Percentiles rank a stretch among this genome's conserved stretches.
These are phyloP conservation scores for Fusarium udum DNA, from an alignment of 2,329 filamentous ascomycete species.

Conservation along the genomic window DNA sequence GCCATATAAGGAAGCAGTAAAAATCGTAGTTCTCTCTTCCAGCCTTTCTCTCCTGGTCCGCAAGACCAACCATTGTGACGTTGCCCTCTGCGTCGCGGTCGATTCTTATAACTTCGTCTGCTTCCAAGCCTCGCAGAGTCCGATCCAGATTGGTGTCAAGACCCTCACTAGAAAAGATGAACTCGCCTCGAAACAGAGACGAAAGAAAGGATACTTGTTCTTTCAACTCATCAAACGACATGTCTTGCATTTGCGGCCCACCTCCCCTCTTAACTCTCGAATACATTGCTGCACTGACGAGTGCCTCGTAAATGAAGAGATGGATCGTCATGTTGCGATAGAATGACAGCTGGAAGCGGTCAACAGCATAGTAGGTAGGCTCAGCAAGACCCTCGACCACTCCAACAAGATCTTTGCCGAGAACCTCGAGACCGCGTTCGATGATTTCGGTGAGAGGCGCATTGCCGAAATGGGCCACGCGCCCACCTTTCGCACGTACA, in stretches of 20 bases:
- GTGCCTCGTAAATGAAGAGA: constrained; percentile 90
- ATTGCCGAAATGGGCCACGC: constrained; percentile 91
- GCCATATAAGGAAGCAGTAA: constrained; percentile 98
- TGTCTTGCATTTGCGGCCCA: constrained; percentile 81
- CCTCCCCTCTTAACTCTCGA: constrained; percentile 90
- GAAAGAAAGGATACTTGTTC: constrained; percentile 90
- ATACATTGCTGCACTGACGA: constrained; percentile 92
- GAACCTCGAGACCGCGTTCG: constrained; percentile 87
- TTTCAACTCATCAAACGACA: constrained; percentile 76
- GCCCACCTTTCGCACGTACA: constrained; percentile 84
- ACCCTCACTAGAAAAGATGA: constrained; percentile 93
- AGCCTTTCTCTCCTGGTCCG: constrained; percentile 76
- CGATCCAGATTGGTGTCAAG: constrained; percentile 81
- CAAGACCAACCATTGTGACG: constrained; percentile 76
- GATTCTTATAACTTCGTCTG: constrained; percentile 79
- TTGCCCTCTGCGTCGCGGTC: constrained; percentile 64
- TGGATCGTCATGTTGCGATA: constrained; percentile 99
- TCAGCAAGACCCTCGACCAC: constrained; percentile 82
- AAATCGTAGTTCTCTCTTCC: constrained; percentile 98
- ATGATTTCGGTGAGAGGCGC: constrained; percentile 83
- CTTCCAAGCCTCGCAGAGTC: constrained; percentile 80
- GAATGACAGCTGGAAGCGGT: constrained; percentile 96
- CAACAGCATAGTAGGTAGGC: constrained; percentile 92
- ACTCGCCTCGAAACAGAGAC: constrained; percentile 92
- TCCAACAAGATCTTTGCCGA: constrained; percentile 89